Conservation (phyloP, 1,139 yeast species). For the Taphrina sp. region DNA sequence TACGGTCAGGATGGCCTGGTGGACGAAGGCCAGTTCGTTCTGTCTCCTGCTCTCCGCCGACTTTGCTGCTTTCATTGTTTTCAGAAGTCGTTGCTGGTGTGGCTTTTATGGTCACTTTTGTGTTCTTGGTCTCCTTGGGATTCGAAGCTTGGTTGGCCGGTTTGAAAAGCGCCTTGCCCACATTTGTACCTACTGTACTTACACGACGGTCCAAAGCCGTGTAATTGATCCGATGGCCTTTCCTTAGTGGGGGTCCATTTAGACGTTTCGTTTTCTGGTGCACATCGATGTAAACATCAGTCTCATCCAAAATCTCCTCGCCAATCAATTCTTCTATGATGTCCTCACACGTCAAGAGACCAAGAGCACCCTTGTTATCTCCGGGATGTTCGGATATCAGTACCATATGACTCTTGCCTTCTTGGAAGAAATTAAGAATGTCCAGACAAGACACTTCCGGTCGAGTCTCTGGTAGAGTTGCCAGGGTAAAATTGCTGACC, state of each 20-base stretch:
- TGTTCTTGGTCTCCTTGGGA: slow-evolving; percentile 25
- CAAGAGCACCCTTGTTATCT: slow-evolving; percentile 78
- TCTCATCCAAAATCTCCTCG: slow-evolving; percentile 94
- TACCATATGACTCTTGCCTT: slow-evolving; percentile 97
- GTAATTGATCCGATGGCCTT: slow-evolving; percentile 30
- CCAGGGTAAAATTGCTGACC: slow-evolving; percentile 88
- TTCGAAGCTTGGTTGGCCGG: slow-evolving; percentile 28
- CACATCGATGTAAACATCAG: slow-evolving; percentile 91
- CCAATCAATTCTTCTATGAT: slow-evolving; percentile 97
- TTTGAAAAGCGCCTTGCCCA: slow-evolving; percentile 20
- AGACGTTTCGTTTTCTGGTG: slow-evolving; percentile 23
- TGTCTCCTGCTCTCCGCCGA: background rate
- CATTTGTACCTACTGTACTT: background rate
- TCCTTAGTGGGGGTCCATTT: slow-evolving; percentile 18
- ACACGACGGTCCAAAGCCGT: slow-evolving; percentile 21
- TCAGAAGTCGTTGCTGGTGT: slow-evolving; percentile 7
- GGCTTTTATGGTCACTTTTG: slow-evolving; percentile 29
- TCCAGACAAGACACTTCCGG: slow-evolving; percentile 90
- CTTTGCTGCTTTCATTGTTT: background rate
- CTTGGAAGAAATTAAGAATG: slow-evolving; percentile 92
- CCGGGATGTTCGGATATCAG: slow-evolving; percentile 88
- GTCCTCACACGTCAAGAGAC: slow-evolving; percentile 90
- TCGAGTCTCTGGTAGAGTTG: slow-evolving; percentile 91
- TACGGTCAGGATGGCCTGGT: slow-evolving; percentile 24
- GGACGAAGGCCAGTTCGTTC: slow-evolving; percentile 27